These are phyloP conservation scores for Sugiyamaella americana DNA, from an alignment of 805 yeast species.

Conservation along the genomic window DNA sequence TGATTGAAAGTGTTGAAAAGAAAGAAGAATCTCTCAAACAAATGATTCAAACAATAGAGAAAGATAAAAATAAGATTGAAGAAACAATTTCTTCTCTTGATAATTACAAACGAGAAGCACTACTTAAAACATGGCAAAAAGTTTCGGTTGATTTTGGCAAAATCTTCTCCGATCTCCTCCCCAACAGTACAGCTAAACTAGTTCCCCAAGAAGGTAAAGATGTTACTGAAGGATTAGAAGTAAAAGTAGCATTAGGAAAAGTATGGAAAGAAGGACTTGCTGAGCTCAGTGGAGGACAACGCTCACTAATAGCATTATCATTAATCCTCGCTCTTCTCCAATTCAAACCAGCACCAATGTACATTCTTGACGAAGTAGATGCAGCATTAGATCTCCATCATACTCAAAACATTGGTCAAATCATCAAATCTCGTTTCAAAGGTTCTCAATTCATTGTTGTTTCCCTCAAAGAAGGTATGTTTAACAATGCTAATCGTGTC, in stretches of 20 bases:
- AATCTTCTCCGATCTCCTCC: slow-evolving; percentile 81
- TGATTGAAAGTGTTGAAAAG: slow-evolving; percentile 87
- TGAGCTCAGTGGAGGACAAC: slow-evolving; percentile 94
- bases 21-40: slow-evolving; percentile 68
- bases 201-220: slow-evolving; percentile 76
- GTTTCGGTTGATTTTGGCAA: slow-evolving; percentile 87
- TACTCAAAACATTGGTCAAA: slow-evolving; percentile 94
- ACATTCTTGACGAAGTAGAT: slow-evolving; percentile 94
- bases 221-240: slow-evolving; percentile 85
- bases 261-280: slow-evolving; percentile 96
- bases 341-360: slow-evolving; percentile 98
- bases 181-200: slow-evolving; percentile 83
- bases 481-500: slow-evolving; percentile 91
- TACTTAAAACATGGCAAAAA: slow-evolving; percentile 77
- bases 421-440: slow-evolving; percentile 89
- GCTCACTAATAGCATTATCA: slow-evolving; percentile 89
- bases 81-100: slow-evolving; percentile 80
- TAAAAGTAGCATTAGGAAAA: slow-evolving; percentile 79
- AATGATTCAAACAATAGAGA: slow-evolving; percentile 82
- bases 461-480: slow-evolving; percentile 96
- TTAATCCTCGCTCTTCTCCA: slow-evolving; percentile 86
- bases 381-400: slow-evolving; percentile 97
- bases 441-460: slow-evolving; percentile 97
- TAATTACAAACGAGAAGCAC: slow-evolving; percentile 75
- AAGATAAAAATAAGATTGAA: slow-evolving; percentile 82